These are phyloP conservation scores for Colletotrichum musicola DNA, from an alignment of 2,329 filamentous ascomycete species.

Conservation along the genomic window DNA sequence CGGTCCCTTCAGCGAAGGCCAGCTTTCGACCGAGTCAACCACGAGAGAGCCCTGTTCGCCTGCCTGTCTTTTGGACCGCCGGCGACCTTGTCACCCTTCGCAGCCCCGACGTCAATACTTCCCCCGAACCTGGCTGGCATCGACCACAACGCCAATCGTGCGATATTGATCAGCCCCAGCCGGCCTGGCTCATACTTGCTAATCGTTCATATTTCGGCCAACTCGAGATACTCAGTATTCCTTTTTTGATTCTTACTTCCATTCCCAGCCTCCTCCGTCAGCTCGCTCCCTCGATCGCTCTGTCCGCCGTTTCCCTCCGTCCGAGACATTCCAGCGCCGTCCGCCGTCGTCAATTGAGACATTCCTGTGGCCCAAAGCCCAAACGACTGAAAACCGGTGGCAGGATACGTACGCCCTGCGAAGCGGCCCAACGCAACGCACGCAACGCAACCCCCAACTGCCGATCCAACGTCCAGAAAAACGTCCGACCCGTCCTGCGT, in stretches of 20 bases:
- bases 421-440: background rate
- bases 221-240: slow-evolving; percentile 32
- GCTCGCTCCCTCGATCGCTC: background rate
- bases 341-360: slow-evolving; percentile 27
- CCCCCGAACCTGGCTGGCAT: background rate
- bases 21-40: slow-evolving; percentile 8
- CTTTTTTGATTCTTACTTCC: background rate
- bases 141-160: too few relatives aligned
- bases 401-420: background rate
- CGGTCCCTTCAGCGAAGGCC: background rate
- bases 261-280: slow-evolving; percentile 16
- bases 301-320: slow-evolving; percentile 7
- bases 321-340: slow-evolving; percentile 25
- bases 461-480: slow-evolving; percentile 10
- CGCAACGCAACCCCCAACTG: slow-evolving; percentile 15
- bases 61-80: slow-evolving; percentile 7
- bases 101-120: slow-evolving; percentile 6
- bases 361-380: slow-evolving; percentile 27
- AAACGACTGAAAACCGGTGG: slow-evolving; percentile 9
- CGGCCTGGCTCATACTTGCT: background rate
- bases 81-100: background rate
- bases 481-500: slow-evolving; percentile 1
- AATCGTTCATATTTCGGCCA: background rate
- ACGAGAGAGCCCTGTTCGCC: slow-evolving; percentile 4
- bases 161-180: background rate